phyloP scores from a whole-genome alignment of 2,329 filamentous ascomycete genomes.

The Penicillium carneum region DNA sequence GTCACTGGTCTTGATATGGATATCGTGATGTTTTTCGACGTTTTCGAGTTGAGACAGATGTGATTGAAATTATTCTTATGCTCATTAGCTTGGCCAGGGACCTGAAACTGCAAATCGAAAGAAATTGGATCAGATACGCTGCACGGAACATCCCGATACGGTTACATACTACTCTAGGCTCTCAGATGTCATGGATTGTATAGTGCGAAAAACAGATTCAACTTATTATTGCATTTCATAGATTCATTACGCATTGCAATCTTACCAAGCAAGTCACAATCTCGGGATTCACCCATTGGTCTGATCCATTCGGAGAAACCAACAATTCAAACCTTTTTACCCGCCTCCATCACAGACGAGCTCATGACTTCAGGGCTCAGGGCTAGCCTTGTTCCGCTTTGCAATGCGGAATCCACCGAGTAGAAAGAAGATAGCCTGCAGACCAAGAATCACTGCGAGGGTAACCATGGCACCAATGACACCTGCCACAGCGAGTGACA shows the following conservation, averaged over 20 bases:
- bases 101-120: background rate
- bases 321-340: slow-evolving; percentile 30
- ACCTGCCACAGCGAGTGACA: slow-evolving; percentile 77
- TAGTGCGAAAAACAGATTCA: slow-evolving; percentile 4
- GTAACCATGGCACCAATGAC: slow-evolving; percentile 79
- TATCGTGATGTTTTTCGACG: background rate
- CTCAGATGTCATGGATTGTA: background rate
- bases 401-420: slow-evolving; percentile 66
- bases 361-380: slow-evolving; percentile 20
- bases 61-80: background rate
- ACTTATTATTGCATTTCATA: slow-evolving; percentile 17
- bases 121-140: no score
- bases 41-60: background rate
- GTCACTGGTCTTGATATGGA: background rate
- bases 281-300: slow-evolving; percentile 2
- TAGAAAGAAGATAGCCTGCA: slow-evolving; percentile 62
- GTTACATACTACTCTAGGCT: background rate
- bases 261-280: slow-evolving; percentile 18
- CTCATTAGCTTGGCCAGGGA: background rate
- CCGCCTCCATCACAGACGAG: slow-evolving; percentile 23
- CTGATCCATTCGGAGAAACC: background rate
- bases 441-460: slow-evolving; percentile 66
- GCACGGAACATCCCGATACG: background rate
- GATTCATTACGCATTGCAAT: slow-evolving; percentile 16
- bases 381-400: slow-evolving; percentile 55